Evolutionary conservation across 805 yeast species (phyloP).

Genomic region (Zygosaccharomyces siamensis): DNA sequence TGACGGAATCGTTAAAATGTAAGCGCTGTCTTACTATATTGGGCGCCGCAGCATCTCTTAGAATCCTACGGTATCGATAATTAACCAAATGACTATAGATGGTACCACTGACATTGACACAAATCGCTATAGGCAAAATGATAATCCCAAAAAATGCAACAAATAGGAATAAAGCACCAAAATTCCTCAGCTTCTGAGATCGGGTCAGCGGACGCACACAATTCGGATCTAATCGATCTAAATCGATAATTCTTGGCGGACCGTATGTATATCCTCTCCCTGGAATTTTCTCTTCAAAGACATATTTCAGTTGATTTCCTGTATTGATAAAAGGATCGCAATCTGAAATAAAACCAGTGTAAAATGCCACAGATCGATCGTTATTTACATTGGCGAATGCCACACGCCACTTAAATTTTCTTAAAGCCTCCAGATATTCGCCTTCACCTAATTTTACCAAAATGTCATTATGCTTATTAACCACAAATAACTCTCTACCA

Average conservation of each 20-base stretch:
- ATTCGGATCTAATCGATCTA: constrained; percentile 20
- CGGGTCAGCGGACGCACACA: constrained; percentile 5
- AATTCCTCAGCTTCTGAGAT: constrained; percentile 7
- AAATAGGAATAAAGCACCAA: constrained; percentile 3
- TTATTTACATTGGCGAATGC: constrained; percentile 70
- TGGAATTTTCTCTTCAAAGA: constrained; percentile 42
- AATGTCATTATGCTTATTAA: constrained; percentile 38
- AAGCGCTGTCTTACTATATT: constrained; percentile 19
- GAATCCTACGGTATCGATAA: constrained; percentile 22
- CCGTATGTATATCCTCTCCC: constrained; percentile 16
- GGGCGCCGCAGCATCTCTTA: constrained; percentile 23
- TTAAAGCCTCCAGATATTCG: constrained; percentile 51
- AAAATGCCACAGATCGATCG: constrained; percentile 85
- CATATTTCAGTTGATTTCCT: constrained; percentile 45
- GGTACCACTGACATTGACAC: constrained; percentile 28
- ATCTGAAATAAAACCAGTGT: constrained; percentile 71
- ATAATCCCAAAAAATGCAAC: constrained; percentile 10
- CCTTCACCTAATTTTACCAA: constrained; percentile 40
- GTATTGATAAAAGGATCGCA: constrained; percentile 67
- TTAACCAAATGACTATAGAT: constrained; percentile 30
- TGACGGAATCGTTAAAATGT: constrained; percentile 24
- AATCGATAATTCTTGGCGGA: constrained; percentile 28
- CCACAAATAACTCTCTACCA: constrained; percentile 70
- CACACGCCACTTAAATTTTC: constrained; percentile 50
- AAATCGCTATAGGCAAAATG: constrained; percentile 27